phyloP scores from a whole-genome alignment of 2,329 filamentous ascomycete genomes.

The Pseudocercospora vitis region DNA sequence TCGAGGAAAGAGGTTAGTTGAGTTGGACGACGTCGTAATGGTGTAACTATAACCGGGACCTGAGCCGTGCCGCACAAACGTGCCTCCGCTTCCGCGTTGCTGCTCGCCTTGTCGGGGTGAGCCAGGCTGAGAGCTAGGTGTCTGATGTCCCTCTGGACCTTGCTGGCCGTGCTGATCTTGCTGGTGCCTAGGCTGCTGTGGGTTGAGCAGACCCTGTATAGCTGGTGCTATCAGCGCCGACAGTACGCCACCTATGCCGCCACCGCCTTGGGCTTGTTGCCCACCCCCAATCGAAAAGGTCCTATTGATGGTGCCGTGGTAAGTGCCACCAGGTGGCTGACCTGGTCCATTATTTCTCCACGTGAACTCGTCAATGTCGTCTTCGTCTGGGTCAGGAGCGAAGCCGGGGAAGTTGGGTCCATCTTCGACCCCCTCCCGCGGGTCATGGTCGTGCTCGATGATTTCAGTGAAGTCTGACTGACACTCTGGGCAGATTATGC shows the following conservation, averaged over 20 bases:
- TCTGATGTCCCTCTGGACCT: conserved; percentile 18
- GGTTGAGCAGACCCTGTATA: conserved; percentile 26
- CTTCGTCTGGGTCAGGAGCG: conserved; percentile 52
- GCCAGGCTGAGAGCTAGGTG: conserved; percentile 14
- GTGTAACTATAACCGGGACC: conserved; percentile 34
- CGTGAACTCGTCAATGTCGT: conserved; percentile 40
- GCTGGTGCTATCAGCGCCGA: conserved; percentile 28
- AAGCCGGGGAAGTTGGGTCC: background rate
- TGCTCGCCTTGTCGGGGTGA: conserved; percentile 19
- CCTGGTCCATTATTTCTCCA: conserved; percentile 36
- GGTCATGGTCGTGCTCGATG: conserved; percentile 61
- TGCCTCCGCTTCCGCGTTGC: conserved; percentile 14
- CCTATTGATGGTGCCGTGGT: conserved; percentile 41
- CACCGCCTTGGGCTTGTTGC: conserved; percentile 20
- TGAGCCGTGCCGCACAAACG: conserved; percentile 22
- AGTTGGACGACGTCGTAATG: conserved; percentile 33
- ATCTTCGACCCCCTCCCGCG: conserved; percentile 47
- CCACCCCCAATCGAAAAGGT: conserved; percentile 37
- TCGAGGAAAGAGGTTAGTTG: conserved; percentile 48
- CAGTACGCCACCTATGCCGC: conserved; percentile 45
- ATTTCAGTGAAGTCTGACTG: conserved; percentile 79
- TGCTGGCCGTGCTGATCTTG: conserved; percentile 20
- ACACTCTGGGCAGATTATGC: conserved; percentile 75
- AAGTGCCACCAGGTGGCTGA: conserved; percentile 32
- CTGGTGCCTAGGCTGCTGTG: conserved; percentile 20